These are phyloP conservation scores for Dactylellina sp. DNA, from an alignment of 2,329 filamentous ascomycete genomes.

Conservation along the genomic window DNA sequence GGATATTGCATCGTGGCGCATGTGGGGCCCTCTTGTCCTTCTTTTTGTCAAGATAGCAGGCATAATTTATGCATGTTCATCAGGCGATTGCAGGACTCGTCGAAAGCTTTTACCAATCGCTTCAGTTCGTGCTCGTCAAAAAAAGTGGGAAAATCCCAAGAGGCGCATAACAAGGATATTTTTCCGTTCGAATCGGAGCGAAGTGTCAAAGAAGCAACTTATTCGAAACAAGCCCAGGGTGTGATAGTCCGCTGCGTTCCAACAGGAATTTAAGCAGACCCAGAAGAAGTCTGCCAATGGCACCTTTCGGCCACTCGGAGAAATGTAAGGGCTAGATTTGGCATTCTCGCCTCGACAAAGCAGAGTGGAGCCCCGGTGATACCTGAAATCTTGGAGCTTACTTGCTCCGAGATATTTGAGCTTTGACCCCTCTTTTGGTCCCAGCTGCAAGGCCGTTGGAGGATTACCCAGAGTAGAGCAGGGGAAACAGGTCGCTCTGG, in stretches of 20 bases:
- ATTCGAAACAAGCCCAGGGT: constrained; percentile 50
- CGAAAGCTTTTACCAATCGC: constrained; percentile 47
- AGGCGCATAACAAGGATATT: constrained; percentile 45
- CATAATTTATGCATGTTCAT: constrained; percentile 48
- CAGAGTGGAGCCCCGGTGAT: constrained; percentile 30
- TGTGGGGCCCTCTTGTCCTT: constrained; percentile 38
- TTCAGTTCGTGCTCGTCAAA: constrained; percentile 43
- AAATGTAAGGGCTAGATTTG: constrained; percentile 43
- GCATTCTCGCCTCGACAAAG: constrained; percentile 36
- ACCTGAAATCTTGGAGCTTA: constrained; percentile 45
- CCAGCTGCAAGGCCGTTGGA: constrained; percentile 37
- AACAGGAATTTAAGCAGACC: constrained; percentile 26
- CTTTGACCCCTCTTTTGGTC: constrained; percentile 53
- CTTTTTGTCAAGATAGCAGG: constrained; percentile 38
- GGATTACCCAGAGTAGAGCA: constrained; percentile 21
- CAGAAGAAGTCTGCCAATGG: constrained; percentile 32
- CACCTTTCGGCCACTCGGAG: constrained; percentile 48
- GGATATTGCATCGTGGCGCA: constrained; percentile 51
- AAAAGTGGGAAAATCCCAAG: constrained; percentile 30
- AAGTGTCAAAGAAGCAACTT: constrained; percentile 53
- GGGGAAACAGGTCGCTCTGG: not conserved
- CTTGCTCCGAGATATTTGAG: constrained; percentile 27
- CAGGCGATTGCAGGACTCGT: constrained; percentile 33
- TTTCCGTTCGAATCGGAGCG: constrained; percentile 56
- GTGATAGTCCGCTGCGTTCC: constrained; percentile 32